phyloP scores from a whole-genome alignment of 768 basidiomycete species.

The Mycena polygramma region DNA sequence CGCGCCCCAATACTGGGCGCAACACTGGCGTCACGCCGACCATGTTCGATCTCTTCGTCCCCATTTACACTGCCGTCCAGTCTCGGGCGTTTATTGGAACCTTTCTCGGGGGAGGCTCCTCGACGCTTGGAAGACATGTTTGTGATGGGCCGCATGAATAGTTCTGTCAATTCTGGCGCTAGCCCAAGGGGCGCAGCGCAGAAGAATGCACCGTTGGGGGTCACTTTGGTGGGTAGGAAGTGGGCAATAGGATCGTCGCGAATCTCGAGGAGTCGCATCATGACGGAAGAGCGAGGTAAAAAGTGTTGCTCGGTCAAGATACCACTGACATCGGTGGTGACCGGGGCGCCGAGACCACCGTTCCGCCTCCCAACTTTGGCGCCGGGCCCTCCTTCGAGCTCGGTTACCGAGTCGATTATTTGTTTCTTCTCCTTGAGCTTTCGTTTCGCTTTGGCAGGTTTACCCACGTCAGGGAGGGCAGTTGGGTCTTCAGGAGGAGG shows the following conservation, averaged over 20 bases:
- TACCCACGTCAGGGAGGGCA: slow-evolving; percentile 63
- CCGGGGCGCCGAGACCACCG: slow-evolving; percentile 65
- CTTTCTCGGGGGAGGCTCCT: slow-evolving; percentile 68
- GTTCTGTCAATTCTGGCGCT: slow-evolving; percentile 81
- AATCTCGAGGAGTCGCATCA: slow-evolving; percentile 90
- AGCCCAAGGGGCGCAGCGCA: slow-evolving; percentile 89
- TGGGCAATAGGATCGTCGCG: slow-evolving; percentile 86
- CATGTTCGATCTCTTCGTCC: slow-evolving; percentile 79
- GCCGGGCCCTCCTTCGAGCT: slow-evolving; percentile 77
- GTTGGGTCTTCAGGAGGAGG: slow-evolving; percentile 75
- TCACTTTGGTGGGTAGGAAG: slow-evolving; percentile 87
- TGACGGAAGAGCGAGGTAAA: slow-evolving; percentile 85
- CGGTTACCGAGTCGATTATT: slow-evolving; percentile 91
- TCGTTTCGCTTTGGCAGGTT: slow-evolving; percentile 57
- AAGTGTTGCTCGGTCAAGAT: slow-evolving; percentile 87
- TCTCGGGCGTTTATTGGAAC: slow-evolving; percentile 71
- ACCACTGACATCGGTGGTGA: slow-evolving; percentile 69
- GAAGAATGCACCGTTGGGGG: slow-evolving; percentile 79
- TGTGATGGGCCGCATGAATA: slow-evolving; percentile 87
- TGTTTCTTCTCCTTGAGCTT: slow-evolving; percentile 84
- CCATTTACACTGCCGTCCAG: slow-evolving; percentile 65
- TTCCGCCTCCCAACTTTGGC: slow-evolving; percentile 65
- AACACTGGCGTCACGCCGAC: slow-evolving; percentile 74
- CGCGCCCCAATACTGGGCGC: slow-evolving; percentile 72
- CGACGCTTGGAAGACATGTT: slow-evolving; percentile 69